These are phyloP conservation scores for Blastobotrys parvus DNA, from an alignment of 805 yeast species.

Conservation along the genomic window DNA sequence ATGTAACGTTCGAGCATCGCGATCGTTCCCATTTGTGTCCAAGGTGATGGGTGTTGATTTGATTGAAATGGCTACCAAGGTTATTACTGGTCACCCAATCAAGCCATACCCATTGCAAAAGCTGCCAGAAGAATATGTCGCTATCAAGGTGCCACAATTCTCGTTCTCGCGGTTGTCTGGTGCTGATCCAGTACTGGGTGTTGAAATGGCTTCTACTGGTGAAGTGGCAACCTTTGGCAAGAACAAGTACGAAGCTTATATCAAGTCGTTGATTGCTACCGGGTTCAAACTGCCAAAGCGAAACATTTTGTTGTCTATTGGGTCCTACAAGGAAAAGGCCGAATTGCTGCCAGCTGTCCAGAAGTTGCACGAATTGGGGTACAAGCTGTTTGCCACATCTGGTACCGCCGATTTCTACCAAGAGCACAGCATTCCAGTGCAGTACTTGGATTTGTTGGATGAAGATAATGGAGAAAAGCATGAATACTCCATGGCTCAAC, in stretches of 20 bases:
- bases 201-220: constrained; percentile 99
- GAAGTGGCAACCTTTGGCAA: constrained; percentile 97
- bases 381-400: constrained; percentile 89
- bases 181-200: constrained; percentile 96
- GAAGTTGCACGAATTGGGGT: constrained; percentile 76
- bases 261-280: constrained; percentile 88
- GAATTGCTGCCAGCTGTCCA: constrained; percentile 85
- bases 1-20: constrained; percentile 98
- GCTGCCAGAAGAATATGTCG: constrained; percentile 90
- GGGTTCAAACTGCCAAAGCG: constrained; percentile 94
- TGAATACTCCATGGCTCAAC: constrained; percentile 93
- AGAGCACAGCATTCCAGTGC: constrained; percentile 91
- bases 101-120: constrained; percentile 84
- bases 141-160: constrained; percentile 94
- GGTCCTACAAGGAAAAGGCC: constrained; percentile 92
- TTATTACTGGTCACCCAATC: constrained; percentile 80
- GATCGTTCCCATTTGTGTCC: constrained; percentile 97
- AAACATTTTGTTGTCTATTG: constrained; percentile 87
- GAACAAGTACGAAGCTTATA: constrained; percentile 93
- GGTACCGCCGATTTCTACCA: constrained; percentile 98
- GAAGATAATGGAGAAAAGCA: constrained; percentile 67
- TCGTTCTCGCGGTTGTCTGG: constrained; percentile 95
- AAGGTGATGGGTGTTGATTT: constrained; percentile 94
- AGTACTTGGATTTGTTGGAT: constrained; percentile 80
- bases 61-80: constrained; percentile 96